These are phyloP conservation scores for Sporobolomyces pararoseus DNA, from an alignment of 768 basidiomycete species.

Conservation along the genomic window DNA sequence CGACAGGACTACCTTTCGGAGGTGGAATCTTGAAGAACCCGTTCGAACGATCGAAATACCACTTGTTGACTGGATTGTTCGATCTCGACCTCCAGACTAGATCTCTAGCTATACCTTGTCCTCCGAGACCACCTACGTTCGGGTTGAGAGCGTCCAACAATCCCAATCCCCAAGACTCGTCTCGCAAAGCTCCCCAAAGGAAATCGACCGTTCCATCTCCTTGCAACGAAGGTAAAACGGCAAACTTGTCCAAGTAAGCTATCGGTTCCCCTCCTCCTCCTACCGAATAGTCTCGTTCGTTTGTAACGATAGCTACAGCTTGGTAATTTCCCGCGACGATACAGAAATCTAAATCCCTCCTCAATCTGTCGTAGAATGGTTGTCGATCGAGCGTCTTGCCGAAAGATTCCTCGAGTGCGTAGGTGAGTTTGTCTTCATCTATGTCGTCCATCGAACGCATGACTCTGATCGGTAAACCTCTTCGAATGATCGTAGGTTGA, in stretches of 20 bases:
- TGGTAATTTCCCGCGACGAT: conserved; percentile 93
- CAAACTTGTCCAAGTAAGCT: conserved; percentile 97
- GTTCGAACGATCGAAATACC: conserved; percentile 95
- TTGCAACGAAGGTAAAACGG: conserved; percentile 87
- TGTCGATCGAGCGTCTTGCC: conserved; percentile 64
- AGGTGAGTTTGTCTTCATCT: conserved; percentile 68
- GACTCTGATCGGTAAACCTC: conserved; percentile 80
- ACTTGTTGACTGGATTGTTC: conserved; percentile 95
- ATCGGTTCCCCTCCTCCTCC: conserved; percentile 49
- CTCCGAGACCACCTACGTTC: conserved; percentile 80
- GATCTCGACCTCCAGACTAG: conserved; percentile 91
- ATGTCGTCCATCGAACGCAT: conserved; percentile 61
- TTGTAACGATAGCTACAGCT: conserved; percentile 89
- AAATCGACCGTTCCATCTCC: conserved; percentile 99
- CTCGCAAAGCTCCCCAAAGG: conserved; percentile 95
- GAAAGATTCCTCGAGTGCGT: conserved; percentile 85
- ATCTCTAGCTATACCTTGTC: conserved; percentile 83
- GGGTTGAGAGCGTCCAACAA: conserved; percentile 90
- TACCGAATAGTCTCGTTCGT: conserved; percentile 52
- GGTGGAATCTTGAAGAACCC: conserved; percentile 71
- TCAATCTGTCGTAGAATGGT: conserved; percentile 74
- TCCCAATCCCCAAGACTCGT: conserved; percentile 95
- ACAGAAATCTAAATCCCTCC: conserved; percentile 76
- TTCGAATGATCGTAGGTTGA: conserved; percentile 87
- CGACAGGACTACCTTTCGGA: conserved; percentile 38